Conservation (phyloP, 441 rosid genomes). For the Hura crepitans region DNA sequence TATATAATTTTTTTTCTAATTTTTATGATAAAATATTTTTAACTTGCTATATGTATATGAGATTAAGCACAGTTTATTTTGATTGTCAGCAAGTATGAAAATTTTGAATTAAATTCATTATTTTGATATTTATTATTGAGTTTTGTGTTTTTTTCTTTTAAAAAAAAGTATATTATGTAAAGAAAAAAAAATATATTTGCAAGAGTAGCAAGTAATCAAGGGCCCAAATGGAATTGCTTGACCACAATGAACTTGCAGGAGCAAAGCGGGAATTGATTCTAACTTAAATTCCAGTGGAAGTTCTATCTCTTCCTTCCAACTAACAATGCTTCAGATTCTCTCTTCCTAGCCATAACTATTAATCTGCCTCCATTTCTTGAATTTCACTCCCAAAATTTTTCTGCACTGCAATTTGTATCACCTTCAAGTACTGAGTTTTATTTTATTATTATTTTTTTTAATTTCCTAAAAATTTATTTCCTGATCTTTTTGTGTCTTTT, state of each 20-base stretch:
- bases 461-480: background rate
- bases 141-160: too few species aligned
- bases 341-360: background rate
- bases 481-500: background rate
- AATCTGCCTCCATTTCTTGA: background rate
- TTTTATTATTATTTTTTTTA: background rate
- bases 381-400: background rate
- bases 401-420: background rate
- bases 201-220: too few species aligned
- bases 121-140: too few species aligned
- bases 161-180: too few species aligned
- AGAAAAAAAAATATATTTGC: too few species aligned
- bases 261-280: slow-evolving; percentile 36
- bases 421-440: slow-evolving; percentile 7
- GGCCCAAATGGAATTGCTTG: too few species aligned
- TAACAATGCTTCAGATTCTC: background rate
- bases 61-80: too few species aligned
- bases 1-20: too few species aligned
- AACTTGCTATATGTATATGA: too few species aligned
- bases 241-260: slow-evolving; percentile 15
- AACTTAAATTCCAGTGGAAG: background rate
- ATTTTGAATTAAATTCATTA: too few species aligned
- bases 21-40: too few species aligned
- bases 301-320: slow-evolving; percentile 27
- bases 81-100: too few species aligned